Percentiles rank a stretch among this genome's conserved stretches.
Conservation (phyloP, 2,329 filamentous ascomycete genomes). For the Blastomyces gilchristii region DNA sequence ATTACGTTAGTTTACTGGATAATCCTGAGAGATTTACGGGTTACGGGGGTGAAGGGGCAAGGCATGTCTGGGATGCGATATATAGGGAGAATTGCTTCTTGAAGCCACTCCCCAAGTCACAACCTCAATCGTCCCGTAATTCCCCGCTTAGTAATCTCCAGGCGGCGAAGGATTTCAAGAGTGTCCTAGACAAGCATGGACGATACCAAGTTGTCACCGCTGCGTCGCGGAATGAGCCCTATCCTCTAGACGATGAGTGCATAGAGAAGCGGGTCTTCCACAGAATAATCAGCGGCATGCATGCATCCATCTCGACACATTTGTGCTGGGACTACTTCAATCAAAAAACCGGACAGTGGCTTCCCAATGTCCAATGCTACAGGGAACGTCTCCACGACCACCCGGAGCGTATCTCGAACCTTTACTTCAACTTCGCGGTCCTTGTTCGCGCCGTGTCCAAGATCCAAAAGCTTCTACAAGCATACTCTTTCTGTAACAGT, state of each 20-base stretch:
- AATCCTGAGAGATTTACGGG: slow-evolving; percentile 96
- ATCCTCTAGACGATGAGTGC: slow-evolving; percentile 82
- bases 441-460: slow-evolving; percentile 85
- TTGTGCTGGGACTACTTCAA: slow-evolving; percentile 95
- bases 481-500: slow-evolving; percentile 86
- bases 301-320: slow-evolving; percentile 92
- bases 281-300: slow-evolving; percentile 90
- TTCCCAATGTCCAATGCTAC: slow-evolving; percentile 84
- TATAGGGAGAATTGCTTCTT: slow-evolving; percentile 96
- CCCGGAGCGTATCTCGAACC: slow-evolving; percentile 87
- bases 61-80: slow-evolving; percentile 91
- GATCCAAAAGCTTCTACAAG: slow-evolving; percentile 66
- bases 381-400: slow-evolving; percentile 69
- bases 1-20: slow-evolving; percentile 87
- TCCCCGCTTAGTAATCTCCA: slow-evolving; percentile 38
- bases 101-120: slow-evolving; percentile 29
- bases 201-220: slow-evolving; percentile 42
- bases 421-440: slow-evolving; percentile 99
- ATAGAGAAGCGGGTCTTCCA: slow-evolving; percentile 99
- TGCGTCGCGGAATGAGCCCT: slow-evolving; percentile 37
- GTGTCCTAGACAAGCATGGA: slow-evolving; percentile 44
- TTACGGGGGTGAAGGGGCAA: slow-evolving; percentile 72
- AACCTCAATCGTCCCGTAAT: slow-evolving; percentile 16
- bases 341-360: slow-evolving; percentile 87
- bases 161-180: slow-evolving; percentile 51